phyloP scores from a whole-genome alignment of 2,329 filamentous ascomycete species.

The Graphilbum sp. region DNA sequence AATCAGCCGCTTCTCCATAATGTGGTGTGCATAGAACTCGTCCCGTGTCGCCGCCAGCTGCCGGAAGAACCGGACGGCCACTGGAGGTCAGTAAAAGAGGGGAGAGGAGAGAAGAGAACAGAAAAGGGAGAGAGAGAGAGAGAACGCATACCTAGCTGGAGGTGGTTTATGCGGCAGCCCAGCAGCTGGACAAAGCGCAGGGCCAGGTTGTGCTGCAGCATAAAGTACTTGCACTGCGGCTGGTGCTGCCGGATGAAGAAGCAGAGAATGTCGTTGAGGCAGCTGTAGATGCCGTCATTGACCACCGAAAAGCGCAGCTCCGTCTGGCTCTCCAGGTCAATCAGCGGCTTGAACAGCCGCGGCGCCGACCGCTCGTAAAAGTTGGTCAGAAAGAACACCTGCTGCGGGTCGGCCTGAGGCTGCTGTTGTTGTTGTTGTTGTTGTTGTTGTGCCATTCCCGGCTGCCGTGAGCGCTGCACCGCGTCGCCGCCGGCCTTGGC shows the following conservation, averaged over 20 bases:
- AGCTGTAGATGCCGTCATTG: slow-evolving; percentile 78
- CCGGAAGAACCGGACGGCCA: slow-evolving; percentile 86
- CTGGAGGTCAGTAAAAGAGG: slow-evolving; percentile 22
- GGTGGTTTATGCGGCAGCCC: slow-evolving; percentile 70
- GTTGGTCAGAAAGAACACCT: slow-evolving; percentile 68
- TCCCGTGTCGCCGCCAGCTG: slow-evolving; percentile 73
- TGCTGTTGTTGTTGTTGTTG: background rate
- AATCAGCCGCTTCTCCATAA: slow-evolving; percentile 67
- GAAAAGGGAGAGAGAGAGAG: background rate
- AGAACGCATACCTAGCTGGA: slow-evolving; percentile 73
- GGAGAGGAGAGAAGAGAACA: no score
- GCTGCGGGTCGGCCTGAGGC: slow-evolving; percentile 45
- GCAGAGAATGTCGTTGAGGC: slow-evolving; percentile 81
- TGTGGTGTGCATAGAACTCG: slow-evolving; percentile 76
- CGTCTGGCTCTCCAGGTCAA: slow-evolving; percentile 55
- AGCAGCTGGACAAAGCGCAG: slow-evolving; percentile 71
- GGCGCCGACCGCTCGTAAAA: slow-evolving; percentile 83
- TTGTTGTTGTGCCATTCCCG: slow-evolving; percentile 13
- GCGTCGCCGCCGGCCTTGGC: slow-evolving; percentile 35
- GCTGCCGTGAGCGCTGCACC: slow-evolving; percentile 42
- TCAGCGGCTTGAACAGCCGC: slow-evolving; percentile 73
- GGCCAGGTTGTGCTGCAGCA: slow-evolving; percentile 63
- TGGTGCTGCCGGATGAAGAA: slow-evolving; percentile 88
- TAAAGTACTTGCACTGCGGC: slow-evolving; percentile 74
- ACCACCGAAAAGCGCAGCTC: slow-evolving; percentile 62